Evolutionary conservation across 495 filamentous ascomycete species (phyloP), one percentile per base, ranked within the genome.

Genomic region (Paragyromitra xinjiangensis): DNA sequence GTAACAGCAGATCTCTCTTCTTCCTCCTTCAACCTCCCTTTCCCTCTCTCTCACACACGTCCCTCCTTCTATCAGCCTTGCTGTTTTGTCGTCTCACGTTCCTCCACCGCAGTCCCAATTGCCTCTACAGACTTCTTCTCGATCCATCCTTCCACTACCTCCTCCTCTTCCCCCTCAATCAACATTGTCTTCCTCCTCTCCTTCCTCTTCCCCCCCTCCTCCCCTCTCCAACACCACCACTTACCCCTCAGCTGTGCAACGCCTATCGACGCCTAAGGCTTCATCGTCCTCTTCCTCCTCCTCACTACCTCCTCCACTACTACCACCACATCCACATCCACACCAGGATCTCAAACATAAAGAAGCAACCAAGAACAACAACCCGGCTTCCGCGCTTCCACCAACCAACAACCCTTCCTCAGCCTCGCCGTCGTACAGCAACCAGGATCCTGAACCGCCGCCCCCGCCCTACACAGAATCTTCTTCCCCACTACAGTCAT

Each of bases 391-490:
- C 34, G 64, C 63, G 37, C 44, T 69, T 44, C 74, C 64, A 62
- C 51, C 64, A 48, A 56, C 29, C 56, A 74, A 76, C 51, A 72
- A 63, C 67, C 39, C 67, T 34, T 74, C 77, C 12, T 26, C 78
- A 2, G 56, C 77, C 59, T 80, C 81, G 1, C 81, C 81, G 29
- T 80, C 81, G 11, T 82, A 82, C 64, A 82, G 73, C 64, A 77
- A 82, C 69, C 80, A 82, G 53, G 78, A 82, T 29, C 74, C 68
- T 1, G 81, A 83, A 48, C 73, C 69, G 34, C 95, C 95, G 24
- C 95, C 95, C 75, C 95, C 95, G 61, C 95, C 95, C 50, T 99
- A 99, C 83, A 93, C 92, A 71, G 95, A 98, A 89, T 93, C 94
- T 77, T 91, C 88, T 70, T 97, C 93, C 85, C 96, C 96, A 64